Conservation (phyloP, 2,329 filamentous ascomycete species). For the Periconia macrospinosa region DNA sequence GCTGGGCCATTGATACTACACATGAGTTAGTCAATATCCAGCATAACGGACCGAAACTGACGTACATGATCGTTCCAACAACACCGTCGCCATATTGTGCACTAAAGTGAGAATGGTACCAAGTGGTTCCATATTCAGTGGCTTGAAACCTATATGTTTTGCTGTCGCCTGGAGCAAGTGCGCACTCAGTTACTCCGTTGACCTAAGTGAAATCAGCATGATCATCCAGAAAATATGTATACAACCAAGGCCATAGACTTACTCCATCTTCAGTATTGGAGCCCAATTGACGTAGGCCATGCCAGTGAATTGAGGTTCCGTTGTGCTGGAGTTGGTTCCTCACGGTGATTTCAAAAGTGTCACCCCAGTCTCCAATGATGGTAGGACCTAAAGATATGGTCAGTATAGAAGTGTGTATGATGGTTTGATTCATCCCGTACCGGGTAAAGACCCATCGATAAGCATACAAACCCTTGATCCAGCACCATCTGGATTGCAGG, state of each 20-base stretch:
- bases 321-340: slow-evolving; percentile 59
- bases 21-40: background rate
- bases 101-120: slow-evolving; percentile 47
- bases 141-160: slow-evolving; percentile 33
- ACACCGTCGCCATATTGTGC: slow-evolving; percentile 48
- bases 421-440: background rate
- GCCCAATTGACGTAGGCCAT: slow-evolving; percentile 60
- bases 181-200: slow-evolving; percentile 27
- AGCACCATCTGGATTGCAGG: slow-evolving; percentile 35
- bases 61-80: slow-evolving; percentile 28
- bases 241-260: background rate
- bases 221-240: background rate
- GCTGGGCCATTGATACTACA: slow-evolving; percentile 30
- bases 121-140: slow-evolving; percentile 31
- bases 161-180: slow-evolving; percentile 53
- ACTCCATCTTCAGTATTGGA: slow-evolving; percentile 60
- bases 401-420: slow-evolving; percentile 22
- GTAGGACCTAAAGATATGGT: slow-evolving; percentile 38
- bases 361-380: slow-evolving; percentile 57
- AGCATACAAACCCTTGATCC: slow-evolving; percentile 38
- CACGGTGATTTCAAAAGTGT: slow-evolving; percentile 47
- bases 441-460: slow-evolving; percentile 59
- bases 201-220: slow-evolving; percentile 10
- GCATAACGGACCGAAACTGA: background rate
- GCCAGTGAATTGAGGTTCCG: slow-evolving; percentile 66